Base-by-base conservation (phyloP, 495 filamentous ascomycete genomes). In the Lindgomyces ingoldianus region DNA sequence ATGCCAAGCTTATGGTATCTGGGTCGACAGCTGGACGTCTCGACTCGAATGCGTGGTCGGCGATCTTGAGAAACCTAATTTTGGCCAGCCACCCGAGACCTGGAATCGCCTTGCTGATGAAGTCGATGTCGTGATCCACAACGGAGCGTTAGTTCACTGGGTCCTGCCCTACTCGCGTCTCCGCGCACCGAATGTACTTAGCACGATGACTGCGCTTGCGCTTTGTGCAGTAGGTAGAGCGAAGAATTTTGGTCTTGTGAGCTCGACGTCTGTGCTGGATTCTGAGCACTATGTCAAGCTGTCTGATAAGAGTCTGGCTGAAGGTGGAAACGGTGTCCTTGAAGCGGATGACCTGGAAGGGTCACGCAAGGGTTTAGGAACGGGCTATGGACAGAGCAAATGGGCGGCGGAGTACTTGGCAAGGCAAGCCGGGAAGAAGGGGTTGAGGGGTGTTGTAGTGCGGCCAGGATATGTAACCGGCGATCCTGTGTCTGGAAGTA, bases 361-460 rank as follows among this genome's bases (percentile, higher is more conserved):
- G 14, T 87, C 83, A 62, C 74, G 82, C 10, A 82, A 78, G 22
- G 87, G 86, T 26, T 81, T 93, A 0, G 79, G 86, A 70, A 96
- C 89, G 0, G 94, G 93, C 6, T 98, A 98, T 70, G 94, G 92
- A 8, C 93, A 97, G 76, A 85, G 82, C 50, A 98, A 98, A 79
- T 91, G 89, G 88, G 87, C 85, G 22, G 78, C 83, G 8, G 93
- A 97, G 74, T 88, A 91, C 68, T 79, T 98, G 14, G 84, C 93
- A 49, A 81, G 88, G 18, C 90, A 89, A 71, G 93, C 93, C 27
- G 91, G 92, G 19, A 79, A 76, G 51, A 78, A 91, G 59, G 94
- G 94, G 27, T 80, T 98, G 11, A 78, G 76, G 14, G 91, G 91
- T 24, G 83, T 83, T 0, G 84, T 97, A 42, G 77, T 98, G 42